Conservation (phyloP, 352 stramenopile species). For the Globisporangium cylindrosporum region DNA sequence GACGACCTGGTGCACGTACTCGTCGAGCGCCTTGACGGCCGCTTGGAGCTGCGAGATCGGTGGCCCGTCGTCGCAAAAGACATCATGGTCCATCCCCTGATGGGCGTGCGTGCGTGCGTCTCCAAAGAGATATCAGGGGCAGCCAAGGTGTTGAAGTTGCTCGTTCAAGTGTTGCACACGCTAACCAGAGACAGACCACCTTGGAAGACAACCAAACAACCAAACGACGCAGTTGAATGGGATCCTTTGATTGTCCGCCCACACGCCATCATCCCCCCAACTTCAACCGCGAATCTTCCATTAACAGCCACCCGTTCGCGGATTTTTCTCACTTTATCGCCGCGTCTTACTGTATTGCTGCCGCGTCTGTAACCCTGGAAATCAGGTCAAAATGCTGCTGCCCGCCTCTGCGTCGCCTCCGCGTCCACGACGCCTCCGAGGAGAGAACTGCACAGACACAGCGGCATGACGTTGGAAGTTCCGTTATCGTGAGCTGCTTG, state of each 20-base stretch:
- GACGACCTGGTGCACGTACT: conserved; percentile 31
- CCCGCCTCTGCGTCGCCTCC: too few species aligned
- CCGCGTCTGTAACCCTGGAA: too few species aligned
- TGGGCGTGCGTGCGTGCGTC: not conserved
- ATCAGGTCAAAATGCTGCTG: too few species aligned
- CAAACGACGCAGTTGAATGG: not conserved
- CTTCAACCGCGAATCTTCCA: not conserved
- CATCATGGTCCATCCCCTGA: conserved; percentile 30
- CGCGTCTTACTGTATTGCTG: too few species aligned
- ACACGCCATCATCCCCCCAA: not conserved
- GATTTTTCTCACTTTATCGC: not conserved
- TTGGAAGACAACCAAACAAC: not conserved
- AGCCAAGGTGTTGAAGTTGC: not conserved
- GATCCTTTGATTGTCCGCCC: not conserved
- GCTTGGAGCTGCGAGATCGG: conserved; percentile 39
- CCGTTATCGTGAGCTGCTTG: not conserved
- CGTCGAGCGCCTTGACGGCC: conserved; percentile 32
- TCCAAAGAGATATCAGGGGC: not conserved
- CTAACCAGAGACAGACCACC: not conserved
- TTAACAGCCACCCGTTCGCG: not conserved
- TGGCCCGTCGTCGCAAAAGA: conserved; percentile 41
- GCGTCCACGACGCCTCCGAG: too few species aligned
- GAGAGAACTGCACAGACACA: not conserved
- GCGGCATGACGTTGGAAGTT: not conserved
- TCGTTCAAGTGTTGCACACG: not conserved